Evolutionary conservation across 345 rosid genomes (phyloP), one percentile per base, ranked within the genome.

Genomic region (Eucalyptus curtisii): DNA sequence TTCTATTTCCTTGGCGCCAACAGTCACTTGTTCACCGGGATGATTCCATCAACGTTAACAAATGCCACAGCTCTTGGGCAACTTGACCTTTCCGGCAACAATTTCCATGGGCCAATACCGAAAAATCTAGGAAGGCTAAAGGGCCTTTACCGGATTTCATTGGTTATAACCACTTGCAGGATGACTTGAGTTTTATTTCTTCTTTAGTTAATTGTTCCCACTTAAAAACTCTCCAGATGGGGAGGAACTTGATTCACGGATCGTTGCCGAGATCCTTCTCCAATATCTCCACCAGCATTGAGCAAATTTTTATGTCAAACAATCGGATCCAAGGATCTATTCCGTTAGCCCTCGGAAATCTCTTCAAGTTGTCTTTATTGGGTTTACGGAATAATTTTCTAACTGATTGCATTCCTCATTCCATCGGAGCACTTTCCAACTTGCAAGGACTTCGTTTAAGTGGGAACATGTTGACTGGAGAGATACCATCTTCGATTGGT

Each of bases 1-100:
- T 42, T 68, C 42, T 0, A 7, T 4, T 14, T 0, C 37, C 10
- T 64, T n/a, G 10, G 1, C 19, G 10, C 5, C 2, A 3, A 4
- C 14, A 0, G 12, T 2, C n/a, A 64, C 37, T 64, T 14, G 20
- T 31, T 66, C 20, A 66, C 22, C 40, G 79, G 79, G 3, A 66
- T 5, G 11, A 66, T 66, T 66, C 79, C 79, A 3, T 31, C 79
- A n/a, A 4, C 79, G 19, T 66, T 66, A 4, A 15, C 22, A 1
- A 66, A 66, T 66, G 22, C 22, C 11, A 66, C 79, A 2, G 3
- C 10, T 31, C 79, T 66, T 7, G 1, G 3, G 40, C 1, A 0
- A 7, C 5, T 66, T 66, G 1, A 0, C 10, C 40, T 66, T 15
- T 0, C 2, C 3, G 8, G 16, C 2, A 66, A 66, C 12, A 31